A percentile compares a stretch with the other conserved stretches of the same genome.
Evolutionary conservation across 164 flowering plant genomes (phyloP).

Genomic region (Vitis cinerea): DNA sequence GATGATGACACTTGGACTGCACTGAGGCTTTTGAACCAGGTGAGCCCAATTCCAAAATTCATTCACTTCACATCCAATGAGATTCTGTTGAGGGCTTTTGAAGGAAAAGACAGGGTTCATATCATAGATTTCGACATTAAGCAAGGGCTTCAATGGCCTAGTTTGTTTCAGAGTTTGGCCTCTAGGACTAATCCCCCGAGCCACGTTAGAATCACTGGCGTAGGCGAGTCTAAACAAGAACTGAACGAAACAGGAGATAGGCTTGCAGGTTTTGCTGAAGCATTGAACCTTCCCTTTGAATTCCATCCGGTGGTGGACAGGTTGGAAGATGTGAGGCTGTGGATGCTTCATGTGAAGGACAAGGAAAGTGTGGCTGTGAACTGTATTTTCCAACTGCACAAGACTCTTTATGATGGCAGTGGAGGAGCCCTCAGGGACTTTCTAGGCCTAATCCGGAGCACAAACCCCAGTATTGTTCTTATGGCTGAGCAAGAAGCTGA

Average conservation of each 20-base stretch:
- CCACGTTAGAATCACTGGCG: constrained; percentile 90
- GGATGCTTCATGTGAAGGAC: constrained; percentile 99
- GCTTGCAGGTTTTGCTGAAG: constrained; percentile 70
- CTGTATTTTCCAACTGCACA: constrained; percentile 79
- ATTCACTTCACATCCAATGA: constrained; percentile 88
- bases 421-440: constrained; percentile 71
- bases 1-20: constrained; percentile 66
- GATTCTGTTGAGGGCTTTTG: constrained; percentile 81
- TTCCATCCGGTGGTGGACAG: constrained; percentile 93
- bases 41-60: constrained; percentile 83
- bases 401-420: constrained; percentile 62
- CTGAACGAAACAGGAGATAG: constrained; percentile 86
- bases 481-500: constrained; percentile 89
- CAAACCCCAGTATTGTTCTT: constrained; percentile 56
- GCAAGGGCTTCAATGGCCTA: constrained; percentile 98
- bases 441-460: constrained; percentile 75
- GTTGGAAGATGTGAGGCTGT: constrained; percentile 87
- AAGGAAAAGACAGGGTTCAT: constrained; percentile 87
- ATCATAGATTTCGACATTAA: constrained; percentile 91
- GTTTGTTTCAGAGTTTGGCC: constrained; percentile 86
- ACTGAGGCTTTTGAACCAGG: constrained; percentile 73
- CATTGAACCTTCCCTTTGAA: constrained; percentile 72
- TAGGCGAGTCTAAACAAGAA: constrained; percentile 89
- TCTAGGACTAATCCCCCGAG: constrained; percentile 68
- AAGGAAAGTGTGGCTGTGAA: constrained; percentile 79